phyloP scores from a whole-genome alignment of 1,139 yeast genomes.

The Candida tunisiensis region DNA sequence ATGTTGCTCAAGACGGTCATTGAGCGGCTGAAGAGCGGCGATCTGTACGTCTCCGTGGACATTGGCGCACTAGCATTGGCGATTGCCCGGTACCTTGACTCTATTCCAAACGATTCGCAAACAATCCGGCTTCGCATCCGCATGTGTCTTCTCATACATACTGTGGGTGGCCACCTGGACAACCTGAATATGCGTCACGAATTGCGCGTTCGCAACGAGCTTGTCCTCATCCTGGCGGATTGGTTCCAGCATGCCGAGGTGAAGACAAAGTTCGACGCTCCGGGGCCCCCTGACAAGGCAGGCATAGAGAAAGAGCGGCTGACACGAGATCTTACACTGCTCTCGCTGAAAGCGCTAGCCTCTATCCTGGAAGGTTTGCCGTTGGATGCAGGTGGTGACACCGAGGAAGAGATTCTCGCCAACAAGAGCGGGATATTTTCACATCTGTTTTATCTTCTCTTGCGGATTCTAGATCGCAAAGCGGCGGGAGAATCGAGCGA shows the following conservation, averaged over 20 bases:
- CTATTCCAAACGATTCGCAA: conserved; percentile 22
- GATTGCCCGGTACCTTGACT: conserved; percentile 21
- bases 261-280: conserved; percentile 27
- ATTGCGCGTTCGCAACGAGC: conserved; percentile 37
- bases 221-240: conserved; percentile 40
- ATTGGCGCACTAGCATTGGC: conserved; percentile 22
- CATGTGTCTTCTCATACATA: conserved; percentile 36
- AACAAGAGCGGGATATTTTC: conserved; percentile 54
- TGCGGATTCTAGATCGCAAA: conserved; percentile 50
- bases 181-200: conserved; percentile 30
- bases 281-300: no score
- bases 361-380: conserved; percentile 12
- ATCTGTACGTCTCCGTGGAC: conserved; percentile 25
- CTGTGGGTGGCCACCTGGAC: conserved; percentile 28
- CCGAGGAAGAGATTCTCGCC: conserved; percentile 35
- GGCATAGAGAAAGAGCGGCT: conserved; percentile 12
- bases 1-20: conserved; percentile 24
- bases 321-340: conserved; percentile 11
- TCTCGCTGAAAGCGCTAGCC: conserved; percentile 9
- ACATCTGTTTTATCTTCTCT: conserved; percentile 52
- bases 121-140: conserved; percentile 35
- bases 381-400: conserved; percentile 18
- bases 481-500: conserved; percentile 7
- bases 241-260: conserved; percentile 34
- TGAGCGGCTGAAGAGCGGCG: conserved; percentile 22